phyloP scores from a whole-genome alignment of 176 grass and related monocot species.

The barley (Hordeum vulgare) region DNA sequence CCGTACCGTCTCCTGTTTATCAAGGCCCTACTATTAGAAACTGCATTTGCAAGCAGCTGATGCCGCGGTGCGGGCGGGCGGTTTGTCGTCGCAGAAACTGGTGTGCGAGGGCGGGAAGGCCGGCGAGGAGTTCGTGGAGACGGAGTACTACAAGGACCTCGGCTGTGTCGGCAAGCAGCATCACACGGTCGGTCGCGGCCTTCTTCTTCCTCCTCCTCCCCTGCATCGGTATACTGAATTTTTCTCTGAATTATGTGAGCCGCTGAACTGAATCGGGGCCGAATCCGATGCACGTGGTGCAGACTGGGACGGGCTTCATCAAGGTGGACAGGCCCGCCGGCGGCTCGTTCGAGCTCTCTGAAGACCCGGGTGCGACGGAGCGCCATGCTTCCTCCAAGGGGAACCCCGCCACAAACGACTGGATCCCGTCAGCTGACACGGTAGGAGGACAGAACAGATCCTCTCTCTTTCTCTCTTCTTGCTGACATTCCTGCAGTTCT shows the following conservation, averaged over 20 bases:
- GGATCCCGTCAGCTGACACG: slow-evolving; percentile 69
- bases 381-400: slow-evolving; percentile 50
- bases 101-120: slow-evolving; percentile 39
- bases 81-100: slow-evolving; percentile 34
- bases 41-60: too few species aligned
- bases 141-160: slow-evolving; percentile 84
- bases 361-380: slow-evolving; percentile 17
- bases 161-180: slow-evolving; percentile 71
- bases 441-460: background rate
- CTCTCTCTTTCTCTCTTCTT: background rate
- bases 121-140: slow-evolving; percentile 72
- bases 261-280: background rate
- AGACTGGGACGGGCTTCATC: slow-evolving; percentile 97
- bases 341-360: slow-evolving; percentile 30
- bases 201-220: background rate
- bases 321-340: slow-evolving; percentile 43
- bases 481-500: background rate
- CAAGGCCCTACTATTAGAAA: too few species aligned
- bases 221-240: background rate
- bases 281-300: background rate
- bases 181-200: slow-evolving; percentile 65
- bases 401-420: slow-evolving; percentile 80
- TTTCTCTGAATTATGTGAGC: too few species aligned
- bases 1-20: too few species aligned
- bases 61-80: background rate